Evolutionary conservation across 345 rosid genomes (phyloP), one percentile per base, ranked within the genome.

Genomic region (Punica granatum): DNA sequence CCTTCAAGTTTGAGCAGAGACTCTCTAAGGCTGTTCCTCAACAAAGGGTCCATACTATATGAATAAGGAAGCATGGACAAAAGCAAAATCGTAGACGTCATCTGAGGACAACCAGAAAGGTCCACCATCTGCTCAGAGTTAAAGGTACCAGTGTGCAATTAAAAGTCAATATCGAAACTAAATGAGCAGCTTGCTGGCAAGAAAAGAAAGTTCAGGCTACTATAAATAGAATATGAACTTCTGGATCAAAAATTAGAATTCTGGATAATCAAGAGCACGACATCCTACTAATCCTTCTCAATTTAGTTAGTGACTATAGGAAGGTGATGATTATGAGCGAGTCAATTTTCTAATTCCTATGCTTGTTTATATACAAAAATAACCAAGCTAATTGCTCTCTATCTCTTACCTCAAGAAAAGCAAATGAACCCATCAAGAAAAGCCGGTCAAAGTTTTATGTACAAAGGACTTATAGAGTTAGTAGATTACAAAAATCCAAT

Each of bases 61-160:
- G 80, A 67, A 39, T 58, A 31, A 68, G 83, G 81, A 75, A 86
- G 81, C 79, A 85, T 62, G 35, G 90, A 84, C 44, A 81, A 75
- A 51, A 83, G 71, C 70, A 91, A 61, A 62, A 78, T 67, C 61
- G 72, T 78, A 65, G 77, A 60, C 53, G 82, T 89, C 72, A 88
- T 66, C 66, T 87, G 96, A 6, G 83, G 84, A 72, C 90, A 84
- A 67, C 88, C 84, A 63, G 90, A 84, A 64, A 91, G 84, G 74
- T 89, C 79, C 68, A 91, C 74, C 74, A 48, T 81, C 92, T 91
- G 91, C 67, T n/a, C n/a, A 56, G 68, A 56, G 37, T 72, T 49
- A 43, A 61, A 53, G 44, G 59, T 51, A 39, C 15, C 1, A 33
- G 43, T 46, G 39, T 19, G 21, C 37, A 19, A 60, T 16, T 25